Conservation (phyloP, 441 rosid genomes). For the Pelargonium exstipulatum region DNA sequence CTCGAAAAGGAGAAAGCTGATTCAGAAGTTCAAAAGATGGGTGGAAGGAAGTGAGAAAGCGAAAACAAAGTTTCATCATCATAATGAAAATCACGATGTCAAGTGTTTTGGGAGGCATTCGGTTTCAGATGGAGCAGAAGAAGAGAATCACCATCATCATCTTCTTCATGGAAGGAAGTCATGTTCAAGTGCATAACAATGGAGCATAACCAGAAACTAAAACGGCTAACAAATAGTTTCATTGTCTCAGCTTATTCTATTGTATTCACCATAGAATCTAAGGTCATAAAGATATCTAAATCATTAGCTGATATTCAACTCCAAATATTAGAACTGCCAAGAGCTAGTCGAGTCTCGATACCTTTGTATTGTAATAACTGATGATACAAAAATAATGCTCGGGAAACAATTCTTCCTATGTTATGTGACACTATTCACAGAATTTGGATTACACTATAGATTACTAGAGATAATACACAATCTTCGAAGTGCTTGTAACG, state of each 20-base stretch:
- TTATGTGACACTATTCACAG: neutral
- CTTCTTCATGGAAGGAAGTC: conserved; percentile 39
- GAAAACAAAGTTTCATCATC: conserved; percentile 35
- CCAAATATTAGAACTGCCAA: too few relatives aligned
- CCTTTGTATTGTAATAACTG: too few relatives aligned
- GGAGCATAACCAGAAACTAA: too few relatives aligned
- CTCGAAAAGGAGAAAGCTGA: conserved; percentile 45
- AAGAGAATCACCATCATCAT: conserved; percentile 15
- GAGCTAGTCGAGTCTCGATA: too few relatives aligned
- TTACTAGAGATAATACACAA: neutral
- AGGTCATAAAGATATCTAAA: too few relatives aligned
- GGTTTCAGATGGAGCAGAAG: conserved; percentile 32
- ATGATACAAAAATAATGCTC: too few relatives aligned
- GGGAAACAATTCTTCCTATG: neutral
- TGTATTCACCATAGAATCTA: too few relatives aligned
- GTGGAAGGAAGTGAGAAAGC: conserved; percentile 51
- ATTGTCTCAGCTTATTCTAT: too few relatives aligned
- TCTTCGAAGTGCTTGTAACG: neutral
- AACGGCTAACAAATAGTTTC: too few relatives aligned
- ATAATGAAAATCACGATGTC: conserved; percentile 30
- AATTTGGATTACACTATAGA: neutral
- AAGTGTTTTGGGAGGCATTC: conserved; percentile 46
- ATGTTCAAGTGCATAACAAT: conserved; percentile 40
- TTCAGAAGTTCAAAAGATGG: conserved; percentile 61
- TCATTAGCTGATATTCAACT: too few relatives aligned